These are phyloP conservation scores for Naganishia friedmannii DNA, from an alignment of 768 basidiomycete genomes.

Conservation along the genomic window DNA sequence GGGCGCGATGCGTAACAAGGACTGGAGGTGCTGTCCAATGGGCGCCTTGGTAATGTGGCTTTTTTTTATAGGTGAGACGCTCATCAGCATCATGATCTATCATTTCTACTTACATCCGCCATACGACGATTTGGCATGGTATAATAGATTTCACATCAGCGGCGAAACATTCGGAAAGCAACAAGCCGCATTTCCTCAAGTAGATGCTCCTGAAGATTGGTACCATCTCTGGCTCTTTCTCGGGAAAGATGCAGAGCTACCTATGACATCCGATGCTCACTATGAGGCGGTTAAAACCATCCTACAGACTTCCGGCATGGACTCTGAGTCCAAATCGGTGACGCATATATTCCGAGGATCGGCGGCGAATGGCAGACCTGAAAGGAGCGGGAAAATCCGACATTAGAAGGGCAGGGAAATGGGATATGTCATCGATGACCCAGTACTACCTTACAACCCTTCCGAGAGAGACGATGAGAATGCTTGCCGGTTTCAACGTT, in stretches of 20 bases:
- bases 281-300: neutral
- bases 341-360: constrained; percentile 13
- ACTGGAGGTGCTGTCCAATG: neutral
- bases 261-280: neutral
- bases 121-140: too few species aligned
- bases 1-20: neutral
- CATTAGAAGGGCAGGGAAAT: neutral
- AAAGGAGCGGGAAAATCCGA: constrained; percentile 1
- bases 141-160: neutral
- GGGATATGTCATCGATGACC: neutral
- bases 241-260: neutral
- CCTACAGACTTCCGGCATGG: neutral
- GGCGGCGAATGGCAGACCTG: constrained; percentile 5
- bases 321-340: neutral
- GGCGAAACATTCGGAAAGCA: constrained; percentile 3
- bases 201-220: neutral
- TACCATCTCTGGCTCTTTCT: neutral
- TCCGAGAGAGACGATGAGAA: neutral
- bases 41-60: neutral
- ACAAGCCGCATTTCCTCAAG: neutral
- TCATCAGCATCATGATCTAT: too few species aligned
- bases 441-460: constrained; percentile 13
- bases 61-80: constrained; percentile 1
- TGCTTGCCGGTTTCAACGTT: neutral
- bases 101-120: neutral